These are phyloP conservation scores for Coemansia sp. DNA, from an alignment of 192 early-diverging fungal species.

Conservation along the genomic window DNA sequence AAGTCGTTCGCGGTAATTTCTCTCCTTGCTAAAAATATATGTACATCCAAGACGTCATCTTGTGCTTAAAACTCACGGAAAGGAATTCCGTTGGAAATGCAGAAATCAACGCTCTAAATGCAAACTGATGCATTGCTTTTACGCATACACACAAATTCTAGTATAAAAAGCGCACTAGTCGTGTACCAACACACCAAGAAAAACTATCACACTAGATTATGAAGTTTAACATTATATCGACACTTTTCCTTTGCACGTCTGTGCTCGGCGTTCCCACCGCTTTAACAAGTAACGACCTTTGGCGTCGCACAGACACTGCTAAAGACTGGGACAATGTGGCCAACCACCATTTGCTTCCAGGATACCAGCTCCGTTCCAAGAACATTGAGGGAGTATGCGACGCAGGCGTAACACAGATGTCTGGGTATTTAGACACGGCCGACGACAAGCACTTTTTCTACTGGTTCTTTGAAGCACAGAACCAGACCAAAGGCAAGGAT, in stretches of 20 bases:
- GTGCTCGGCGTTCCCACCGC: not conserved
- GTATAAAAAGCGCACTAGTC: too few relatives aligned
- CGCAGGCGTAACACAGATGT: slow-evolving; percentile 75
- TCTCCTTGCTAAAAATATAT: too few relatives aligned
- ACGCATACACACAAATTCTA: too few relatives aligned
- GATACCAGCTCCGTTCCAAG: slow-evolving; percentile 14
- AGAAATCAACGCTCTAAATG: too few relatives aligned
- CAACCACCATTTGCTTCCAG: not conserved
- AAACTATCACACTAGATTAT: not conserved
- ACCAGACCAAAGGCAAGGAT: slow-evolving; percentile 27
- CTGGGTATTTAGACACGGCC: slow-evolving; percentile 67
- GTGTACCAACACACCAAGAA: too few relatives aligned
- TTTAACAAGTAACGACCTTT: not conserved
- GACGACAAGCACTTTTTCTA: slow-evolving; percentile 81
- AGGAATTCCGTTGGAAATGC: too few relatives aligned
- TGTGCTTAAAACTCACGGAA: too few relatives aligned
- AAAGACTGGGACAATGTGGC: not conserved
- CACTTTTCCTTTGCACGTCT: not conserved
- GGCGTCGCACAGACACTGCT: not conserved
- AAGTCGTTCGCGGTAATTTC: too few relatives aligned
- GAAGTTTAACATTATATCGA: not conserved
- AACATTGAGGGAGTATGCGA: slow-evolving; percentile 71
- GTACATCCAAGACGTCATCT: too few relatives aligned
- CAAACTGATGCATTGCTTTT: too few relatives aligned
- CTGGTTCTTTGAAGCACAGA: slow-evolving; percentile 94